Base-by-base conservation (phyloP, 805 yeast genomes). In the Pichia membranifaciens region DNA sequence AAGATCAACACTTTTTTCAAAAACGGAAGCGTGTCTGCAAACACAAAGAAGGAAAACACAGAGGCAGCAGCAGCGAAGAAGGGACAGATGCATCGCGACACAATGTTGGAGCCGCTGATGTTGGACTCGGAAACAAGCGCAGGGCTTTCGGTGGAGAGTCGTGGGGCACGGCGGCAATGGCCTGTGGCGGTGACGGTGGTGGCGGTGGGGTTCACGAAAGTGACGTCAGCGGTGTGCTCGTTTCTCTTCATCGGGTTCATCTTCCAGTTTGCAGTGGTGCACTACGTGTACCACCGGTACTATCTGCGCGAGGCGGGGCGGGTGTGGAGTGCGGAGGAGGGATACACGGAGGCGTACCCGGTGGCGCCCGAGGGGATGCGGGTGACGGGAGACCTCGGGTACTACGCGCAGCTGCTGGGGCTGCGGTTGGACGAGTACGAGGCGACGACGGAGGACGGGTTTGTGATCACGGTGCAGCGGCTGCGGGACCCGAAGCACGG, bases 391-490 rank as follows among this genome's bases (percentile, higher is more conserved):
- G 73, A 79, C 20, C 66, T 91, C 43, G 62, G 75, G 22, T 87
- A 85, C 60, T 91, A 90, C 59, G 82, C 84, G 15, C 67, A 70
- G 35, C 71, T 81, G 28, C 66, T 82, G 43, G 85, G 81, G 0
- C 66, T 86, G 16, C 80, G 75, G 15, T 68, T 88, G 33, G 74
- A 73, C 39, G 81, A 75, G 47, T 79, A 76, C 58, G 75, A 71
- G 29, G 70, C 89, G 2, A 69, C 77, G 9, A 90, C 98, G 0
- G 71, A 72, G 15, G 98, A 93, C 63, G 96, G 96, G 1, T 89
- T 78, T 61, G 69, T 80, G 1, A 66, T 91, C n/a, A 72, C 73
- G 1, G 61, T 89, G 59, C 44, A 43, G 12, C 77, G 87, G 38
- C 60, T 87, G 7, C 66, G 79, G 6, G 75, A 80, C 51, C 81